Base-by-base conservation (phyloP, 345 rosid genomes). In the Tarenaya hassleriana region DNA sequence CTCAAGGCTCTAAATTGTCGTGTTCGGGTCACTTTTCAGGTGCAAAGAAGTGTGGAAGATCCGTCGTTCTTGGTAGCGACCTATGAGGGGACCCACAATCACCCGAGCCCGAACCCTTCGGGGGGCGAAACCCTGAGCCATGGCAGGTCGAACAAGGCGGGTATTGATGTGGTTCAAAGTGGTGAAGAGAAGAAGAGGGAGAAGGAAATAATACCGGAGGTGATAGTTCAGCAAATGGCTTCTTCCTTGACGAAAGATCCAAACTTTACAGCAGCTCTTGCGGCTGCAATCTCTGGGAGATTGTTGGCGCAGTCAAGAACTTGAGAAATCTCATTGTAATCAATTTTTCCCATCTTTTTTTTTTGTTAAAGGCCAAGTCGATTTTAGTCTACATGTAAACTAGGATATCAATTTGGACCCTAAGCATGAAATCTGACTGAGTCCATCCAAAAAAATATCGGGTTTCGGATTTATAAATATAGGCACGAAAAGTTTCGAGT, bases 71-170 rank as follows among this genome's bases (percentile, higher is more conserved):
- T 87, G 39, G 84, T 91, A 4, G 95, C 88, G 3, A 84, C 86
- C 21, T 91, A 91, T 20, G 96, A 91, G 72, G 98, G 98, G 47
- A 78, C 79, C 39, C 98, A 91, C 73, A 91, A 82, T 48, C 98
- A 87, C 17, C 32, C 32, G 29, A 48, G 49, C 37, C 47, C 41
- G 20, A 55, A 41, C 14, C 70, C 58, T 10, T 64, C 77, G 31
- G 66, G 60, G 19, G 70, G 78, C 0, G 78, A 70, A 32, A 21
- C 64, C 18, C 68, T 77, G 5, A 75, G 55, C 32, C 60, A 44
- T 0, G 41, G 7, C 56, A 44, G 59, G 19, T 48, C 72, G 27
- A 54, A 68, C 29, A 39, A 46, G n/a, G 38, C 71, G 39, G 24
- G 69, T 8, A 21, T 41, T 59, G 86, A 80, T 39, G 39, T 73